These are phyloP conservation scores for Suillus discolor DNA, from an alignment of 768 basidiomycete species.

Conservation along the genomic window DNA sequence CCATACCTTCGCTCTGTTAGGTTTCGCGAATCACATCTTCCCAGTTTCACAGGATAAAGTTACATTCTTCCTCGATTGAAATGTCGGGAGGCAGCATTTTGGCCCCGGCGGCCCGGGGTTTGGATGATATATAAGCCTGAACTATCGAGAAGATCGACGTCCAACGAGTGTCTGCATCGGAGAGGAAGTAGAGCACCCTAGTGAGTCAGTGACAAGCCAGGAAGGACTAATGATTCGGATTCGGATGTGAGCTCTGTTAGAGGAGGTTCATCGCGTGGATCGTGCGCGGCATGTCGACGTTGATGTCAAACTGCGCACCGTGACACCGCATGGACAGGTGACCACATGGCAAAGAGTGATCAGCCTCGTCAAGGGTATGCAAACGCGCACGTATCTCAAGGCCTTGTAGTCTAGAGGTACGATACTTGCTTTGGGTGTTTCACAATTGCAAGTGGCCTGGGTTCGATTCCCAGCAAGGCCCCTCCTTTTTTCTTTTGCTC, in stretches of 20 bases:
- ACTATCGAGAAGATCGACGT: neutral
- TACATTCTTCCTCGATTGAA: neutral
- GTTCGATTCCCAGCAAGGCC: constrained; percentile 28
- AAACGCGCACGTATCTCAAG: neutral
- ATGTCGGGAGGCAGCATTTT: neutral
- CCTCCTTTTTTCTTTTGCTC: constrained; percentile 11
- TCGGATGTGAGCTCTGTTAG: no score
- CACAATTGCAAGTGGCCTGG: constrained; percentile 25
- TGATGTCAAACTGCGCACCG: no score
- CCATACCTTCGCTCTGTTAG: neutral
- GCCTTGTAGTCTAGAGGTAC: constrained; percentile 42
- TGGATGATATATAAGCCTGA: neutral
- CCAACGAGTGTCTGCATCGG: neutral
- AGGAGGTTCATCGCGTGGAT: no score
- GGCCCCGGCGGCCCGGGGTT: neutral
- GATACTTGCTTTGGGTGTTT: constrained; percentile 39
- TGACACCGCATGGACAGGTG: no score
- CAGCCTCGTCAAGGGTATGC: neutral
- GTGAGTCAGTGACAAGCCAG: neutral
- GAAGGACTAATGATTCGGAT: no score
- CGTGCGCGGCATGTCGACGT: no score
- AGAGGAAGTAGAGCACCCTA: no score
- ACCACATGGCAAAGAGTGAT: no score
- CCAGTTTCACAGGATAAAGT: neutral
- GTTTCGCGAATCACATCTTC: neutral